These are phyloP conservation scores for Pseudogymnoascus pannorum DNA, from an alignment of 2,329 filamentous ascomycete species.

Conservation along the genomic window DNA sequence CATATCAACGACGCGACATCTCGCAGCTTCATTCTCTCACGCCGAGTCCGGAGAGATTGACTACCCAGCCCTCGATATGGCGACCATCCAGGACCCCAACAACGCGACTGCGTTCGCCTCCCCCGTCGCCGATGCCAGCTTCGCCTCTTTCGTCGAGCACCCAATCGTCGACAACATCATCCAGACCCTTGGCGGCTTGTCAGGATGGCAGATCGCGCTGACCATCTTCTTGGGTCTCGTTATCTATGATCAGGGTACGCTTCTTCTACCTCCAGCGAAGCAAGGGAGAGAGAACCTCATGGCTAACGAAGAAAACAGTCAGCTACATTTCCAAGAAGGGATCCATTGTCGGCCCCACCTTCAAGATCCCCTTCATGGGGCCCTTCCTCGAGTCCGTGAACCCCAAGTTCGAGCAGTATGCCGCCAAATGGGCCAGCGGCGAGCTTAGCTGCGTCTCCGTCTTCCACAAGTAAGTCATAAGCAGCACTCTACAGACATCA, in stretches of 20 bases:
- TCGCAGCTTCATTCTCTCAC: background rate
- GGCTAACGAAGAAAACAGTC: slow-evolving; percentile 41
- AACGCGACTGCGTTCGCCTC: slow-evolving; percentile 16
- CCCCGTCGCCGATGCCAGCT: slow-evolving; percentile 27
- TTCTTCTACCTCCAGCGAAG: slow-evolving; percentile 22
- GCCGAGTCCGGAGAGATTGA: background rate
- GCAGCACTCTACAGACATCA: background rate
- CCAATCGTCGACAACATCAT: slow-evolving; percentile 1
- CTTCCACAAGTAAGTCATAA: slow-evolving; percentile 80
- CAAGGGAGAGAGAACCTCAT: background rate
- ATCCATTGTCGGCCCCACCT: slow-evolving; percentile 64
- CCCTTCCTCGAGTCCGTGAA: slow-evolving; percentile 89
- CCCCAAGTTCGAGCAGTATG: slow-evolving; percentile 85
- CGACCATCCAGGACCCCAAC: slow-evolving; percentile 31
- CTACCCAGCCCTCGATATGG: background rate
- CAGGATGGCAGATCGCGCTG: slow-evolving; percentile 58
- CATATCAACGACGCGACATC: background rate
- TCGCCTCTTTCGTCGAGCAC: slow-evolving; percentile 22
- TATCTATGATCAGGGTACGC: slow-evolving; percentile 86
- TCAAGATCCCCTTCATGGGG: slow-evolving; percentile 84
- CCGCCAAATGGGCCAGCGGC: slow-evolving; percentile 86
- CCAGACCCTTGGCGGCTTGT: slow-evolving; percentile 36
- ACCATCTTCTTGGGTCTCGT: slow-evolving; percentile 65
- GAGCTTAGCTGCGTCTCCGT: slow-evolving; percentile 94
- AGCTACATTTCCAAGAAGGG: slow-evolving; percentile 71